Evolutionary conservation across 345 rosid genomes (phyloP), one percentile per base, ranked within the genome.

Genomic region (Euphorbia peplus): DNA sequence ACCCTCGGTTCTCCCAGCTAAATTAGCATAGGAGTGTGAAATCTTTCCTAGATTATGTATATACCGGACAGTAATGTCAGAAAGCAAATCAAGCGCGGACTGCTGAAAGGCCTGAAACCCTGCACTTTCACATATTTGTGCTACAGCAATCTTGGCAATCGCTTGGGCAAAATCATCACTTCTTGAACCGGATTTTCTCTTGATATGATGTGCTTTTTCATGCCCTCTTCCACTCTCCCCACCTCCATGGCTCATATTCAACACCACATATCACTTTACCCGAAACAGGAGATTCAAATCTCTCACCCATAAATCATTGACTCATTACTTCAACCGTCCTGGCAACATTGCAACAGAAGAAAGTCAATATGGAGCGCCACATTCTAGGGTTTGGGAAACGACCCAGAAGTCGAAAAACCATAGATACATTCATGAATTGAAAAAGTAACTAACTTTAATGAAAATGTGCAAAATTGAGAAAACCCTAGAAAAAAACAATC

Each of bases 171-270:
- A 95, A 42, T 85, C 85, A 70, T 82, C 83, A 5, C 75, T 76
- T 22, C 50, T 52, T 26, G 37, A 48, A 9, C 74, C 68, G 3
- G 70, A 79, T 60, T 89, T 85, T 70, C 86, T 78, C 70, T 71
- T 83, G 3, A 60, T 39, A 66, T 56, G 28, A 0, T 67, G 78
- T 6, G 64, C 29, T 13, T 73, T 74, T 70, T 70, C 87, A 22
- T 63, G 72, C 69, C 83, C 73, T 75, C 76, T 81, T 78, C 75
- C 81, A 80, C 80, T 70, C 81, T 86, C 86, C 83, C 83, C 79
- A 74, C 75, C 90, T 79, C 97, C 92, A 89, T 88, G 83, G 83
- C 68, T 95, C 96, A 95, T 95, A 73, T 87, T 91, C 91, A 80
- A 89, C 67, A 72, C 84, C 81, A 74, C 78, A 85, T 83, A 82